Evolutionary conservation across 1,139 yeast species (phyloP).

Genomic region (Torulaspora globosa): DNA sequence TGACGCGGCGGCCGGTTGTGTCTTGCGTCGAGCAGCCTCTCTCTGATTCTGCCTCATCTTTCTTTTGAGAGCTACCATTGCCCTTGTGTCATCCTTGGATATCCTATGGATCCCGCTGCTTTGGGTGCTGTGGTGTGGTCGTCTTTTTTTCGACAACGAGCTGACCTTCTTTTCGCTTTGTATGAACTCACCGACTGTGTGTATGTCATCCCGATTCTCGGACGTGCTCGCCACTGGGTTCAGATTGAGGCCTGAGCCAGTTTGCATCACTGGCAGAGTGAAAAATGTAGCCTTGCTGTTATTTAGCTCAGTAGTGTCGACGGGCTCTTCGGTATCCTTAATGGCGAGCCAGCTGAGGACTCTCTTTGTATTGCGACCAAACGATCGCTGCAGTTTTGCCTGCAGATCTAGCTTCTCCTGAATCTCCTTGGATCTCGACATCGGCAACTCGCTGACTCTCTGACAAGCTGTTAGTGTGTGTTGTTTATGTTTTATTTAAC

Average conservation of each 20-base stretch:
- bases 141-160: constrained; percentile 32
- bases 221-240: constrained; percentile 6
- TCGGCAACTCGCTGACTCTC: constrained; percentile 5
- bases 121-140: constrained; percentile 15
- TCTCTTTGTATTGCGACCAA: constrained; percentile 25
- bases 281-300: constrained; percentile 30
- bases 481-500: neutral
- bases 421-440: constrained; percentile 39
- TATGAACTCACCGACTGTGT: constrained; percentile 37
- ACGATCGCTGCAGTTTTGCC: constrained; percentile 35
- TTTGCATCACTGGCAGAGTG: constrained; percentile 35
- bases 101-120: constrained; percentile 27
- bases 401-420: constrained; percentile 40
- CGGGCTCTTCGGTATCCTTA: constrained; percentile 11
- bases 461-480: neutral
- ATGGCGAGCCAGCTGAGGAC: constrained; percentile 31
- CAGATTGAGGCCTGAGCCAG: constrained; percentile 34
- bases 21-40: constrained; percentile 12
- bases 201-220: constrained; percentile 25
- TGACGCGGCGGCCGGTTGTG: neutral
- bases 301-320: constrained; percentile 19
- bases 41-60: constrained; percentile 31
- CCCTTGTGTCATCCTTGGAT: constrained; percentile 35
- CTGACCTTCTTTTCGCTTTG: constrained; percentile 34
- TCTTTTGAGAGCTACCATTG: constrained; percentile 36